These are phyloP conservation scores for Cutaneotrichosporon dermatis DNA, from an alignment of 1,284 basidiomycete species.

Conservation along the genomic window DNA sequence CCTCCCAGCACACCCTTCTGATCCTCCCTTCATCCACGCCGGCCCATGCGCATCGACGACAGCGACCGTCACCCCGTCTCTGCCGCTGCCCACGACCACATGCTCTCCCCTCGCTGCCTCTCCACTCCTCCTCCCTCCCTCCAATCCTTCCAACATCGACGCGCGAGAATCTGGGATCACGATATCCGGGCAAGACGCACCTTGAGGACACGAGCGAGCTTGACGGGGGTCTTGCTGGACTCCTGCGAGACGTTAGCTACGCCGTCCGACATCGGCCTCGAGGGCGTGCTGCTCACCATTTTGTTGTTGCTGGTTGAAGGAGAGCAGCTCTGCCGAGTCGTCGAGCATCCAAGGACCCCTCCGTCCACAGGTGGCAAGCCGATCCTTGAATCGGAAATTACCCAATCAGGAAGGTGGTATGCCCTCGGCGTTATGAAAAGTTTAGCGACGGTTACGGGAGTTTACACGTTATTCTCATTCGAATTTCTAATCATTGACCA, in stretches of 20 bases:
- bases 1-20: too few species aligned
- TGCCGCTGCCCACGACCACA: neutral
- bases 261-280: neutral
- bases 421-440: neutral
- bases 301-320: slow-evolving; percentile 30
- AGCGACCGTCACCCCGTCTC: neutral
- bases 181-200: slow-evolving; percentile 8
- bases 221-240: slow-evolving; percentile 77
- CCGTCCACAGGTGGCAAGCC: neutral
- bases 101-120: neutral
- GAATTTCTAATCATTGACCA: neutral
- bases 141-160: neutral
- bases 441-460: neutral
- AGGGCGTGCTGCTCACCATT: slow-evolving; percentile 28
- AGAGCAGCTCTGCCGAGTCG: neutral
- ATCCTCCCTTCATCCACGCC: too few species aligned
- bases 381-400: neutral
- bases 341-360: slow-evolving; percentile 1
- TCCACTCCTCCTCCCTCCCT: neutral
- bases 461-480: neutral
- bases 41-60: neutral
- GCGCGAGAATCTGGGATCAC: neutral
- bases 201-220: slow-evolving; percentile 89
- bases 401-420: neutral
- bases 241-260: slow-evolving; percentile 35